phyloP scores from a whole-genome alignment of 148 eudicot genomes.

The Chenopodium suecicum region DNA sequence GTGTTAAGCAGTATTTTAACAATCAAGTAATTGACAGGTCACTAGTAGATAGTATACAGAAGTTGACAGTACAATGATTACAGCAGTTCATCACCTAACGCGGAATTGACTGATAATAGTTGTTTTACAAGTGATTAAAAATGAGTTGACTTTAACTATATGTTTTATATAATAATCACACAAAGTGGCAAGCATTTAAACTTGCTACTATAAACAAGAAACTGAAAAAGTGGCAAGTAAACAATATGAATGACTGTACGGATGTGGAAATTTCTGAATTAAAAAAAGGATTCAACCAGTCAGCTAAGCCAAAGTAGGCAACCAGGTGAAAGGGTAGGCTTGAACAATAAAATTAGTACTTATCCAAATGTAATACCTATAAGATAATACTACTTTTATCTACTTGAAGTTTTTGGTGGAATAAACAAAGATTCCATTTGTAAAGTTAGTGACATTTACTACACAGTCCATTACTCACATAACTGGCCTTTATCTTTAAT shows the following conservation, averaged over 20 bases:
- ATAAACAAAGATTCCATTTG: constrained; percentile 13
- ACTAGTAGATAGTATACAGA: constrained; percentile 16
- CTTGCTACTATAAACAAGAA: constrained; percentile 12
- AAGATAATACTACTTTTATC: constrained; percentile 18
- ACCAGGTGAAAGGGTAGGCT: constrained; percentile 23
- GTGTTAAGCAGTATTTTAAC: neutral
- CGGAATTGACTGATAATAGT: constrained; percentile 16
- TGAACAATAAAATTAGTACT: constrained; percentile 8
- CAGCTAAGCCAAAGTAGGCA: constrained; percentile 3
- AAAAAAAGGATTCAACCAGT: constrained; percentile 23
- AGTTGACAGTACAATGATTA: constrained; percentile 15
- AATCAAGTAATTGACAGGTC: constrained; percentile 20
- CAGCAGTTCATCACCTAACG: constrained; percentile 12
- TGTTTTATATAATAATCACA: constrained; percentile 5
- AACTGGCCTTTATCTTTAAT: neutral
- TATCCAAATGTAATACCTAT: constrained; percentile 17
- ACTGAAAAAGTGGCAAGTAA: constrained; percentile 14
- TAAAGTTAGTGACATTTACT: constrained; percentile 17
- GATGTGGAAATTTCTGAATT: neutral
- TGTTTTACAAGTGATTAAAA: constrained; percentile 17
- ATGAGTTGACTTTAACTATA: constrained; percentile 26
- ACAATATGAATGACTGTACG: constrained; percentile 27
- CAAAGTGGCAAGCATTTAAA: constrained; percentile 19
- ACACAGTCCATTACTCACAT: neutral
- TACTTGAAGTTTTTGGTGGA: constrained; percentile 20